Base-by-base conservation (phyloP, 805 yeast genomes). In the Yamadazyma sp. region DNA sequence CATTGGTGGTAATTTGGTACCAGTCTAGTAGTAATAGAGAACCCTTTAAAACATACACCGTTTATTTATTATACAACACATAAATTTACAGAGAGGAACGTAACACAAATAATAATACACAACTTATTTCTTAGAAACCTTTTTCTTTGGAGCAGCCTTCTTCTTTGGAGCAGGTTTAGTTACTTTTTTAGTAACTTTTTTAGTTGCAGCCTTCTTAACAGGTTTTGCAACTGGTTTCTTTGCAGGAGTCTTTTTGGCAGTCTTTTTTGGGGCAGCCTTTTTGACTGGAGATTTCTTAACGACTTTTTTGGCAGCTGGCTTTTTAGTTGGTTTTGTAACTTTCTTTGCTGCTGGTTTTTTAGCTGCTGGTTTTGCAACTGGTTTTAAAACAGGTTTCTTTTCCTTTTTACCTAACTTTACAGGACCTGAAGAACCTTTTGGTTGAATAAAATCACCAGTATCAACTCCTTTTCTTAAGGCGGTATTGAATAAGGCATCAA, bases 401-500 rank as follows among this genome's bases (percentile, higher is more conserved):
- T 52, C 65, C 50, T 65, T 58, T 65, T 76, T 76, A 54, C 65
- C 70, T 42, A 82, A 59, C 62, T 86, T 85, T 45, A 86, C 76
- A 30, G 95, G 86, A 32, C 95, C 95, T 9, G 94, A 80, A 13
- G 95, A 82, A 31, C 95, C 95, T 66, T 86, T 86, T 56, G 95
- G 95, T 65, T 85, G 95, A 30, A 73, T 57, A 47, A 86, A 84
- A 34, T 76, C 82, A 31, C 84, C 91, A n/a, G 77, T 57, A 42
- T 74, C 78, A 41, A 87, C 91, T 47, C 94, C 95, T 58, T 78
- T 81, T 68, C 82, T 80, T 52, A 86, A 69, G 17, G 95, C 93
- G 32, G 72, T 48, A 55, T 86, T 86, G 71, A 87, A 83, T 52
- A 78, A 75, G 31, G 80, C 62, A 57, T 86, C 95, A 54, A 86